Evolutionary conservation across 768 basidiomycete genomes (phyloP), one percentile per base, ranked within the genome.

Genomic region (Sporobolomyces roseus): DNA sequence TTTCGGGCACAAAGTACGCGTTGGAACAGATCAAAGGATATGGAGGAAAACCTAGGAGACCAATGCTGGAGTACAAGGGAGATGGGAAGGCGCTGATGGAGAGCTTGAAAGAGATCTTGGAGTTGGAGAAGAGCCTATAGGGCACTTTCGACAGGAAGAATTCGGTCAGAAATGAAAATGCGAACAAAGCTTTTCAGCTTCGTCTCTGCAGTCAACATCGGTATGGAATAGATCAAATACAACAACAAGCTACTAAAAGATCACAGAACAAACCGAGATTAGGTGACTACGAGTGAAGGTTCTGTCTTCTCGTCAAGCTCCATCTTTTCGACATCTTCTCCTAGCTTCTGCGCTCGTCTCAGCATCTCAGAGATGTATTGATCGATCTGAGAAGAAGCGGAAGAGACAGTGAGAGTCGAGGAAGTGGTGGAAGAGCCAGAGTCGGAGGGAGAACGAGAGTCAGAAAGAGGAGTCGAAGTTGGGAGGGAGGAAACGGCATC

Each of bases 1-100:
- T 94, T 68, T 80, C 87, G 9, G 91, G 92, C 8, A 91, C 88
- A n/a, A 94, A 94, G 79, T 87, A 81, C 76, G 81, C 89, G 48
- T 79, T 92, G 19, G 81, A 90, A 77, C 87, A 83, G 76, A 83
- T 87, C 56, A 60, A 58, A 71, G 91, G 90, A 13, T 93, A 92
- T 77, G 90, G 91, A 19, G 91, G 90, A 0, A 75, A 79, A 30
- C 87, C 90, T n/a, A 83, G 92, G 61, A 84, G 83, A 75, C 93
- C 93, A 17, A 83, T 94, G 54, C 83, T 85, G 53, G 86, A 88
- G 14, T 85, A 88, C 21, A 84, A 80, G 38, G 88, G 84, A 19
- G 80, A 83, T 52, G 83, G 90, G 75, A 86, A 86, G 25, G 84
- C 83, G 72, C 86, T 83, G n/a, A 79, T 93, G 36, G 80, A 90